These are phyloP conservation scores for Cutaneotrichosporon sp. DNA, from an alignment of 1,284 basidiomycete species.

Conservation along the genomic window DNA sequence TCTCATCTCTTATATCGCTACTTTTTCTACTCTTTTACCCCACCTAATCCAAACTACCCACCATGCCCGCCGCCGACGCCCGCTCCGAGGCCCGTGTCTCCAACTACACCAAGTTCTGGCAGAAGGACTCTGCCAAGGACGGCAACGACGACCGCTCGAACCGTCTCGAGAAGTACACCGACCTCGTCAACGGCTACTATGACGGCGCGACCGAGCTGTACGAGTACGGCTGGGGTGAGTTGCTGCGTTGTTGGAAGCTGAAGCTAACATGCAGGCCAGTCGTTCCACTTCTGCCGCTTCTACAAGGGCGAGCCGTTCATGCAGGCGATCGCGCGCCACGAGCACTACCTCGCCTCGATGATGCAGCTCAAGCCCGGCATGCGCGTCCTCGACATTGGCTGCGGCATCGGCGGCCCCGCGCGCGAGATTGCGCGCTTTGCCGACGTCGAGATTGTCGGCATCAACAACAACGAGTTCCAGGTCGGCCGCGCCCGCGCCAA, in stretches of 20 bases:
- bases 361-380: conserved; percentile 83
- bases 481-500: conserved; percentile 81
- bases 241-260: not conserved
- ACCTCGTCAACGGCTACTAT: conserved; percentile 94
- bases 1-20: not conserved
- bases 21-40: not conserved
- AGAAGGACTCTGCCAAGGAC: conserved; percentile 79
- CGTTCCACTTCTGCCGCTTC: conserved; percentile 98
- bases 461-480: conserved; percentile 99
- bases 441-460: conserved; percentile 79
- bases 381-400: conserved; percentile 97
- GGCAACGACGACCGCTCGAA: conserved; percentile 67
- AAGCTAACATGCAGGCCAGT: conserved; percentile 59
- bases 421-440: conserved; percentile 92
- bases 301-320: conserved; percentile 91
- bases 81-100: conserved; percentile 80
- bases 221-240: conserved; percentile 72
- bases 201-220: conserved; percentile 96
- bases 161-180: conserved; percentile 81
- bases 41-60: not conserved
- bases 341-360: conserved; percentile 92
- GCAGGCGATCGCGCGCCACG: conserved; percentile 84
- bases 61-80: conserved; percentile 60
- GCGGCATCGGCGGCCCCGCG: conserved; percentile 96
- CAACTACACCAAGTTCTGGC: conserved; percentile 94